Base-by-base conservation (phyloP, 441 rosid genomes). In the Manihot esculenta region DNA sequence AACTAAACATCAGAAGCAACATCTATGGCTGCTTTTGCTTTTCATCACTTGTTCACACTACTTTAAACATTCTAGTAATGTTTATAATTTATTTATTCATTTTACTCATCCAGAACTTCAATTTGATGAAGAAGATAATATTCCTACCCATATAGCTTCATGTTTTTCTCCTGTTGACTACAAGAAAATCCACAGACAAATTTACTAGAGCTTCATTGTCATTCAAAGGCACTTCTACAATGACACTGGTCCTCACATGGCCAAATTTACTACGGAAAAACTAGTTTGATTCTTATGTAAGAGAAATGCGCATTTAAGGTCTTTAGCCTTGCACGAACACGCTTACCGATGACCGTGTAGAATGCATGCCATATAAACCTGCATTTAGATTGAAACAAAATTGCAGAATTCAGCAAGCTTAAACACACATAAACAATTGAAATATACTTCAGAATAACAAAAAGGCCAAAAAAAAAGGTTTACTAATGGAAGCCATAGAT, bases 281-380 rank as follows among this genome's bases (percentile, higher is more conserved):
- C 13, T 53, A 53, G 20, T 41, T 30, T 23, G 21, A 21, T n/a
- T 30, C 38, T 54, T 62, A 44, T 18, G 11, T 14, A 62, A 21
- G 20, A 44, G n/a, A 42, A 45, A 50, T 27, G 14, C 60, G 13
- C 45, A 47, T 42, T 50, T n/a, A 67, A 10, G 21, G 65, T 60
- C 51, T 20, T 27, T 49, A 24, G 65, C 56, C 47, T 20, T 23
- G 53, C 20, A 72, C 62, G 49, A 71, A 23, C 63, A 76, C 68
- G 70, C 93, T 83, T 79, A 90, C 99, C 89, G 81, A 49, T 85
- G 84, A 38, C 95, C 96, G 0, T 87, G 91, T 68, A 82, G 85
- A 74, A 94, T 77, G 78, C 99, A 91, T 51, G 97, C 97, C 99
- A 94, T 91, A 68, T 90, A 87, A 57, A 91, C 94, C 99, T 94